A percentile compares a stretch with the other conserved stretches of the same genome.
These are phyloP conservation scores for Colletotrichum falcatum DNA, from an alignment of 2,329 filamentous ascomycete genomes.

Conservation along the genomic window DNA sequence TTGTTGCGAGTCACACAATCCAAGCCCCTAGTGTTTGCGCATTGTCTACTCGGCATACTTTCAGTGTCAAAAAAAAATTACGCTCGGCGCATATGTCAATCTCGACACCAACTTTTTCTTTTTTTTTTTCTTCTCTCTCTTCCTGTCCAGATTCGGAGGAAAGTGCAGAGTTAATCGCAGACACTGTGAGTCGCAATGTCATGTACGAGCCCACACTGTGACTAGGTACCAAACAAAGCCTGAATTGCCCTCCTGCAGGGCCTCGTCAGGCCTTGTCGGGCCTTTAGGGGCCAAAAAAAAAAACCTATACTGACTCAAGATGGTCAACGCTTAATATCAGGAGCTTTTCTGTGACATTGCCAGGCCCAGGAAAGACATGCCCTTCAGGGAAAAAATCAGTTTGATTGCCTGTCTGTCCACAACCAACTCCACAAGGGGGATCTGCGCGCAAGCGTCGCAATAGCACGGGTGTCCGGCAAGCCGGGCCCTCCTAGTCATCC, in stretches of 20 bases:
- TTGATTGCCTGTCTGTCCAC: slow-evolving; percentile 30
- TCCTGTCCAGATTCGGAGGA: slow-evolving; percentile 16
- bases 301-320: slow-evolving; percentile 26
- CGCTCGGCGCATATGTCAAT: slow-evolving; percentile 23
- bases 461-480: slow-evolving; percentile 34
- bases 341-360: slow-evolving; percentile 37
- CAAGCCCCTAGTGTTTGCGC: slow-evolving; percentile 10
- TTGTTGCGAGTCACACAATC: not conserved
- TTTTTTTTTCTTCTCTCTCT: too few relatives aligned
- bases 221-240: slow-evolving; percentile 2
- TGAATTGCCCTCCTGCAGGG: not conserved
- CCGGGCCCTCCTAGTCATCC: slow-evolving; percentile 57
- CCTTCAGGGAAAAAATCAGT: slow-evolving; percentile 15
- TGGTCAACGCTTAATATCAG: slow-evolving; percentile 29
- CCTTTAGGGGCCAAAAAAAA: not conserved
- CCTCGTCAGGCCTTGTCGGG: not conserved
- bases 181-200: slow-evolving; percentile 26
- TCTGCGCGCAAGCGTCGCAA: slow-evolving; percentile 26
- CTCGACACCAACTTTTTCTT: slow-evolving; percentile 21
- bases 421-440: slow-evolving; percentile 37
- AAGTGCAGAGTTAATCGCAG: slow-evolving; percentile 29
- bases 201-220: slow-evolving; percentile 23
- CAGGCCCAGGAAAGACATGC: slow-evolving; percentile 25
- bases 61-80: not conserved
- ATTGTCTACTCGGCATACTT: slow-evolving; percentile 14